A percentile compares a stretch with the other conserved stretches of the same genome.
phyloP scores from a whole-genome alignment of 2,329 filamentous ascomycete species.

The Helminthosporium solani region DNA sequence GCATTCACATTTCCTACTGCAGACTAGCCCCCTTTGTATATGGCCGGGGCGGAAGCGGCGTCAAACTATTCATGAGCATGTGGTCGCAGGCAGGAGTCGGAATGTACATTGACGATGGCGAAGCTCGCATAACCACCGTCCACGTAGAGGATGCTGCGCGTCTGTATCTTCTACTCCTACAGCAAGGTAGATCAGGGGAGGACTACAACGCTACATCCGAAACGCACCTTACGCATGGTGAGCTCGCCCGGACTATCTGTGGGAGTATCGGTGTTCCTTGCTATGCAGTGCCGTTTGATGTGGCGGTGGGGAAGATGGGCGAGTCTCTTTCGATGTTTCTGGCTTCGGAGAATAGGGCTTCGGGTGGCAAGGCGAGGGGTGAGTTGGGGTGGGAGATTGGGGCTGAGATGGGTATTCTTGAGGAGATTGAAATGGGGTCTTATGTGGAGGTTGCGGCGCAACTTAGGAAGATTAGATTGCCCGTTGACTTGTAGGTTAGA shows the following conservation, averaged over 20 bases:
- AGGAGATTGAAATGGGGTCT: slow-evolving; percentile 31
- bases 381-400: slow-evolving; percentile 45
- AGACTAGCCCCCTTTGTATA: slow-evolving; percentile 49
- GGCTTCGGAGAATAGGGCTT: slow-evolving; percentile 35
- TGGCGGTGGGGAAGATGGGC: slow-evolving; percentile 27
- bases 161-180: slow-evolving; percentile 43
- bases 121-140: slow-evolving; percentile 36
- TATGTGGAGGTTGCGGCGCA: slow-evolving; percentile 15
- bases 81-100: slow-evolving; percentile 34
- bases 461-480: slow-evolving; percentile 7
- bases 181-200: slow-evolving; percentile 38
- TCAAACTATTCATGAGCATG: slow-evolving; percentile 21
- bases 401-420: slow-evolving; percentile 35
- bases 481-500: not conserved
- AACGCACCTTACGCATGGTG: slow-evolving; percentile 36
- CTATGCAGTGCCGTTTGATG: slow-evolving; percentile 22
- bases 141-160: slow-evolving; percentile 49
- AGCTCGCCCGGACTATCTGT: slow-evolving; percentile 34
- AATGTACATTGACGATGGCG: slow-evolving; percentile 21
- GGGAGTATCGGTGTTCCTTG: slow-evolving; percentile 22
- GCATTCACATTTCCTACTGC: slow-evolving; percentile 41
- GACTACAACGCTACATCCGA: slow-evolving; percentile 38
- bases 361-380: slow-evolving; percentile 40
- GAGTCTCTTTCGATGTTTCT: slow-evolving; percentile 40
- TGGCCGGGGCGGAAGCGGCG: slow-evolving; percentile 44